Evolutionary conservation across 768 basidiomycete genomes (phyloP), one percentile per base, ranked within the genome.

Genomic region (Xerocomellus intermedius): DNA sequence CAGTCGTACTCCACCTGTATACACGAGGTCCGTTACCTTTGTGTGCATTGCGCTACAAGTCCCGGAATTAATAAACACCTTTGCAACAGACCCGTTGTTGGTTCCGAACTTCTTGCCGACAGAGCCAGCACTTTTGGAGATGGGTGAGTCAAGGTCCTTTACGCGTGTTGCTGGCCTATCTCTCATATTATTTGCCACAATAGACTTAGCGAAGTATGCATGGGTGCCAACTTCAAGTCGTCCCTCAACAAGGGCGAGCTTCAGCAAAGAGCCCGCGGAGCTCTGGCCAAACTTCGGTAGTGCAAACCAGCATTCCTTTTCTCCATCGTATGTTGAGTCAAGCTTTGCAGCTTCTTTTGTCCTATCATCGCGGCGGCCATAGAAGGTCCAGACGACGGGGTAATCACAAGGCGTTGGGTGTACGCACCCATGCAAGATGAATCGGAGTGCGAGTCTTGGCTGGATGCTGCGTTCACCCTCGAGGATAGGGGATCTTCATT

Each of bases 51-150:
- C 21, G 9, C 39, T 13, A 19, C 36, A n/a, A 24, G 22, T 48
- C 10, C n/a, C n/a, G 33, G 33, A 33, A 33, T 22, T 1, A 26
- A 26, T 26, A 4, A 28, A 35, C 35, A 4, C 26, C 6, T 37
- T 3, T 16, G 8, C 10, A 26, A 22, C 33, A 60, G 60, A 47
- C 59, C 54, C 2, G 44, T 61, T 3, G 42, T 61, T 16, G 60
- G 59, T 14, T 61, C 60, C 9, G 60, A 61, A 24, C 33, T 61
- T 16, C 48, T 61, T 21, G 39, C 49, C 3, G 45, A 61, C n/a
- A 42, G 38, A 28, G 48, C 43, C 24, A 60, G 58, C 21, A 49
- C 8, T 21, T 16, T 56, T 9, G 26, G 28, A 17, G 43, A 61
- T 22, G 60, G 59, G 60, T 60, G 1, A 13, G 24, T 44, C 22